Evolutionary conservation across 2,329 filamentous ascomycete species (phyloP).

Genomic region (Emmonsiellopsis sp.): DNA sequence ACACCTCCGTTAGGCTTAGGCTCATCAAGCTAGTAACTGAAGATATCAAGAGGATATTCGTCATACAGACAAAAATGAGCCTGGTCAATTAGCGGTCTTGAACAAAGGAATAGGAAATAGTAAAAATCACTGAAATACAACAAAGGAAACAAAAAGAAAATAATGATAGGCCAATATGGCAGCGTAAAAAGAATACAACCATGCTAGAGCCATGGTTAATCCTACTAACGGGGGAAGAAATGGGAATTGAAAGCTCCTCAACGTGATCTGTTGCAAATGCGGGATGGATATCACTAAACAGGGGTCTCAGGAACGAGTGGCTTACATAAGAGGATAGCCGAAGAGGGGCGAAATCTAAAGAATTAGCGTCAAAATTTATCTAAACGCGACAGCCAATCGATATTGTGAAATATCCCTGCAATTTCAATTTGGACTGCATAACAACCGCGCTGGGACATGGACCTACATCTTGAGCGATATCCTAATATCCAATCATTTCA

Average conservation of each 20-base stretch:
- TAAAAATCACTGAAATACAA: not conserved
- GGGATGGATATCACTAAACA: constrained; percentile 5
- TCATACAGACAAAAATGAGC: constrained; percentile 52
- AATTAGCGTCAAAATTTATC: constrained; percentile 27
- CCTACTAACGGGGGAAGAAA: not conserved
- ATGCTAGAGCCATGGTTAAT: not conserved
- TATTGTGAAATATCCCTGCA: constrained; percentile 19
- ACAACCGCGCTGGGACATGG: constrained; percentile 8
- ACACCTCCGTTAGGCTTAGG: constrained; percentile 48
- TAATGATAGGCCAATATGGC: constrained; percentile 1
- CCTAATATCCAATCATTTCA: constrained; percentile 28
- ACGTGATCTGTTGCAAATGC: constrained; percentile 29
- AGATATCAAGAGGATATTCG: constrained; percentile 52
- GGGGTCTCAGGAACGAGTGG: not conserved
- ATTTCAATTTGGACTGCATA: constrained; percentile 20
- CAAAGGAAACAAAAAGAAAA: not conserved
- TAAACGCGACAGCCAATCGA: constrained; percentile 29
- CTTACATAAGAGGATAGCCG: constrained; percentile 31
- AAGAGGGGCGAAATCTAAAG: constrained; percentile 31
- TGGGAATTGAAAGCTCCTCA: constrained; percentile 7
- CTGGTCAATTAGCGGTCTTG: constrained; percentile 14
- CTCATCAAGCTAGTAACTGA: constrained; percentile 50
- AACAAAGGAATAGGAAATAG: not conserved
- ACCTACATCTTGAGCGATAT: constrained; percentile 4
- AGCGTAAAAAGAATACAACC: not conserved